Evolutionary conservation across 305 asterid species (phyloP), one percentile per base, ranked within the genome.

Genomic region (Fraxinus greggii): DNA sequence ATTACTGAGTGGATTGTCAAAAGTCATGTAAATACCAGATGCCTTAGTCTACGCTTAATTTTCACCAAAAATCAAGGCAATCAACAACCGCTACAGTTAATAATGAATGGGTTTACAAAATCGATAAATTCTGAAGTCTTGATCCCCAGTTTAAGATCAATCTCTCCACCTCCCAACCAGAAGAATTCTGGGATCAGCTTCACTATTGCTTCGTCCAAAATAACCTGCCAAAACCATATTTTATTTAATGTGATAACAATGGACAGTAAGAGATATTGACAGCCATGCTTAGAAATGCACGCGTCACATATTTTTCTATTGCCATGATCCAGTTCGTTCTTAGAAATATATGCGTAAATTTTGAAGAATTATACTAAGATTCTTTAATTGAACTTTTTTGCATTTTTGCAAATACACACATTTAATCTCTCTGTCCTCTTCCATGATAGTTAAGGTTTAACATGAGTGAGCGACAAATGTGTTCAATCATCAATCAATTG

Each of bases 141-240:
- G 80, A 93, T 84, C 78, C 98, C 93, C 67, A 91, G 83, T 83
- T 94, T 96, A 74, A 94, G 94, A 89, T 96, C 98, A 86, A 91
- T 74, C 81, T 94, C 97, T 1, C 95, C 98, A 65, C 98, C 98
- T 85, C 98, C 98, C 89, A 96, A 80, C 99, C 98, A 96, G 91
- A 96, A 93, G 89, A 90, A 93, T 85, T 90, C 95, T 17, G 99
- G 98, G 72, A 87, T 82, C 10, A 96, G 97, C 88, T 90, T 90
- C 79, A 78, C 80, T 17, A 96, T 92, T 82, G 97, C 97, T 87
- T 96, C 99, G 83, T 96, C 98, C 93, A 94, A 80, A 81, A 96
- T 93, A 90, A 96, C 98, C 98, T 92, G 91, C 72, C 40, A 80
- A 83, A 83, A 61, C 26, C 35, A 84, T 35, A 78, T 72, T 79